Conservation (phyloP, 192 early-diverging fungal genomes). For the Backusella australiensis region DNA sequence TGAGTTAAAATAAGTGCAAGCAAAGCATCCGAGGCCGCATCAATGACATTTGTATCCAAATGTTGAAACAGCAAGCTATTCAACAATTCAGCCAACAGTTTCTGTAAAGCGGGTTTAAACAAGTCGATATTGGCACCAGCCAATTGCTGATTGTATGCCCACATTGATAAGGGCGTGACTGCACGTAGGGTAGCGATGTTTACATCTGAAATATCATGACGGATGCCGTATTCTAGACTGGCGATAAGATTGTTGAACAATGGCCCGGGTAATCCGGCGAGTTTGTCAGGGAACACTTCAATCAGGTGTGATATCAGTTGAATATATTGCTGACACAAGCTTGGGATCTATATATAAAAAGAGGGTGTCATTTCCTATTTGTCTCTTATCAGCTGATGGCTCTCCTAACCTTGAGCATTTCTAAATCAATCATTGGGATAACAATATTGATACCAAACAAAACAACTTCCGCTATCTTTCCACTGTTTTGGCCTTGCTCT, state of each 20-base stretch:
- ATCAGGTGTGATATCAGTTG: slow-evolving; percentile 61
- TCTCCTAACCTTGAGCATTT: slow-evolving; percentile 62
- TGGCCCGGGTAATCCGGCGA: slow-evolving; percentile 44
- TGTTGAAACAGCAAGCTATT: slow-evolving; percentile 61
- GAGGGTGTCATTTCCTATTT: not conserved
- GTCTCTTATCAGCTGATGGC: not conserved
- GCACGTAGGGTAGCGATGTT: slow-evolving; percentile 60
- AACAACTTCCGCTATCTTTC: slow-evolving; percentile 61
- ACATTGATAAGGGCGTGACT: slow-evolving; percentile 58
- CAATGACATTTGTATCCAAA: slow-evolving; percentile 60
- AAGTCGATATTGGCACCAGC: slow-evolving; percentile 30
- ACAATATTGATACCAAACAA: slow-evolving; percentile 69
- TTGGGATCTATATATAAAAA: slow-evolving; percentile 46
- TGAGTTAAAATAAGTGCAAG: slow-evolving; percentile 55
- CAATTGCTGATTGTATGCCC: slow-evolving; percentile 45
- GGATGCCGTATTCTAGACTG: slow-evolving; percentile 61
- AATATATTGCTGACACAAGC: slow-evolving; percentile 64
- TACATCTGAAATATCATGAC: slow-evolving; percentile 57
- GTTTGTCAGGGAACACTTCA: slow-evolving; percentile 61
- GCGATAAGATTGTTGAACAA: slow-evolving; percentile 57
- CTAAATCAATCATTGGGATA: slow-evolving; percentile 66
- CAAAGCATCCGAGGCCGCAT: slow-evolving; percentile 57
- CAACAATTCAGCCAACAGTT: slow-evolving; percentile 51
- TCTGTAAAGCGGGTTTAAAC: slow-evolving; percentile 40
- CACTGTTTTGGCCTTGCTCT: not conserved